Percentiles rank a stretch among this genome's conserved stretches.
phyloP scores from a whole-genome alignment of 2,329 filamentous ascomycete species.

The Xylariaceae sp. region DNA sequence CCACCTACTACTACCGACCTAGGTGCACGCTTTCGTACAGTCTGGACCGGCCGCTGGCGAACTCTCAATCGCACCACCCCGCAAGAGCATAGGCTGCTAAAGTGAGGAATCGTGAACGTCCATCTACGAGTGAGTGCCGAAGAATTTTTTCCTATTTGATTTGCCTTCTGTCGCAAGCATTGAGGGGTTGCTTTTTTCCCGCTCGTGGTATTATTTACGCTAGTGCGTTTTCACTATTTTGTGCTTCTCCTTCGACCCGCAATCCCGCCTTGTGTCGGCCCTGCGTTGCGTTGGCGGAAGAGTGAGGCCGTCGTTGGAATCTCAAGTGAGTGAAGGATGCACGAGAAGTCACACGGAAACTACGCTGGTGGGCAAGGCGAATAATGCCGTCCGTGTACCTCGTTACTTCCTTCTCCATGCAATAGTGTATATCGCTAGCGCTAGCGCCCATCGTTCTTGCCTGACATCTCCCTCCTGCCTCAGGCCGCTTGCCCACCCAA shows the following conservation, averaged over 20 bases:
- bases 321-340: neutral
- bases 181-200: neutral
- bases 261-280: neutral
- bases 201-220: neutral
- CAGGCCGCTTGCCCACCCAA: neutral
- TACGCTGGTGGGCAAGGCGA: neutral
- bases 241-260: neutral
- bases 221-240: neutral
- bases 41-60: neutral
- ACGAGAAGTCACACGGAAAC: neutral
- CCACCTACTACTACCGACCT: neutral
- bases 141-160: neutral
- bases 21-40: neutral
- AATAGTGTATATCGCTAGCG: constrained; percentile 7
- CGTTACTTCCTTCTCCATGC: neutral
- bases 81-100: neutral
- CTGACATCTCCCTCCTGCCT: neutral
- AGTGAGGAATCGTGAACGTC: neutral
- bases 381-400: neutral
- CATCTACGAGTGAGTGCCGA: neutral
- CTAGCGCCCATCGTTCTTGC: constrained; percentile 9
- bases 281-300: neutral
- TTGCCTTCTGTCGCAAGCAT: neutral
- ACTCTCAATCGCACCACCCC: neutral
- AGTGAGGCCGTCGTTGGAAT: neutral